Base-by-base conservation (phyloP, 2,329 filamentous ascomycete genomes). In the Ophiostoma triangulosporum region DNA sequence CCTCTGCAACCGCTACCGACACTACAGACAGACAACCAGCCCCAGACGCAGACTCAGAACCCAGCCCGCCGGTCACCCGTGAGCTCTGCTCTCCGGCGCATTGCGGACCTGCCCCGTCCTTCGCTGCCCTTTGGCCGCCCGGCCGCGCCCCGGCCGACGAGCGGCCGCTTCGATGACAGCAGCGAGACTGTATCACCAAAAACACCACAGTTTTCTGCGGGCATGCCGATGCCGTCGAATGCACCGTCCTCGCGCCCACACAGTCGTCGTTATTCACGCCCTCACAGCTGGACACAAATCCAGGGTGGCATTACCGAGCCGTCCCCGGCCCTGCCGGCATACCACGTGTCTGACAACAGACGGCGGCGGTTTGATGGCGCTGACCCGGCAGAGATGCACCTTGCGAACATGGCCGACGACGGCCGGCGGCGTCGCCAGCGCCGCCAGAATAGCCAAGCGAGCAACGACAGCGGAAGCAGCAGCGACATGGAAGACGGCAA, bases 301-400 rank as follows among this genome's bases (percentile, higher is more conserved):
- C 43, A 29, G 15, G 29, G 15, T 8, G 43, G 22, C 26, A 43
- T 56, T 3, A 15, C 50, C 14, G 50, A 51, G 17, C 55, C 55
- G 0, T 24, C 40, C 0, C 53, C 53, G 3, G 26, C 27, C 1
- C 32, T 55, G 4, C 38, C 38, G 14, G 57, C 60, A 1, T 53
- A 56, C 20, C 57, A 58, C 45, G n/a, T 55, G n/a, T 54, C n/a
- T 33, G 36, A 54, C 50, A 36, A 49, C 48, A 27, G 52, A 31
- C 43, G 54, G 3, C 54, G 63, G 32, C 62, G 60, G 24, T 69
- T 70, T 56, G 61, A 67, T 17, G 69, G 69, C 12, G 65, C 70
- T 3, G 73, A 77, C 58, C 72, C 73, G 15, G 75, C 73, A 24
- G 73, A 75, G 55, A 63, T 70, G 57, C 70, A 73, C 54, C 62